Conservation (phyloP, 1,284 basidiomycete species). For the Tilletia caries region DNA sequence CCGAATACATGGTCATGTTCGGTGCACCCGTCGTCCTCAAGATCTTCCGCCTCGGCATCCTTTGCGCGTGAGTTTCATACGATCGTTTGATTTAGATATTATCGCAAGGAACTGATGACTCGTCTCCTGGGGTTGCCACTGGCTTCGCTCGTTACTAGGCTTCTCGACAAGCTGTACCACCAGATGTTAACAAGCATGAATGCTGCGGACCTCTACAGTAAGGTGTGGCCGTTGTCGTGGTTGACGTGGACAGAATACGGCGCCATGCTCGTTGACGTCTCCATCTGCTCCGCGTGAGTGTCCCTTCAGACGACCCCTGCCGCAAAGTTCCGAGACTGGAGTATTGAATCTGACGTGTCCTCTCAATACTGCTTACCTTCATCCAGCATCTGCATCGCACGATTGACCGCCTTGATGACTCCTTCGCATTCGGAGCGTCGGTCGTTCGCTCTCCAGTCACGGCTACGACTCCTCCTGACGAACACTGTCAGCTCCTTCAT, state of each 20-base stretch:
- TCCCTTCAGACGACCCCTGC: too few species aligned
- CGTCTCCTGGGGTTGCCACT: neutral
- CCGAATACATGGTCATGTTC: neutral
- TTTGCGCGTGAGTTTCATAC: slow-evolving; percentile 5
- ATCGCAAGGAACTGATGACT: too few species aligned
- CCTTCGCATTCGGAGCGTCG: slow-evolving; percentile 2
- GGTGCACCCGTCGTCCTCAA: neutral
- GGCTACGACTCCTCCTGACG: neutral
- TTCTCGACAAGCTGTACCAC: neutral
- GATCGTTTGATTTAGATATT: too few species aligned
- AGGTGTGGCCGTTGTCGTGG: slow-evolving; percentile 7
- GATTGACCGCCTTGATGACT: neutral
- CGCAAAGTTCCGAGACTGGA: too few species aligned
- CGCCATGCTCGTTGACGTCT: slow-evolving; percentile 3
- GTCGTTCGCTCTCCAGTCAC: neutral
- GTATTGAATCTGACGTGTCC: too few species aligned
- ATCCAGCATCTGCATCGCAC: slow-evolving; percentile 2
- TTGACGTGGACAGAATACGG: slow-evolving; percentile 4
- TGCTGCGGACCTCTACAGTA: neutral
- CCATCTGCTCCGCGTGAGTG: slow-evolving; percentile 8
- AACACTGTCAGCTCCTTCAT: slow-evolving; percentile 10
- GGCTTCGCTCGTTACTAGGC: neutral
- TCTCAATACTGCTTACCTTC: neutral
- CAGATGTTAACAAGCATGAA: neutral
- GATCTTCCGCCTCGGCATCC: slow-evolving; percentile 8